Base-by-base conservation (phyloP, 805 yeast species). In the Jamesozyma rosinii region DNA sequence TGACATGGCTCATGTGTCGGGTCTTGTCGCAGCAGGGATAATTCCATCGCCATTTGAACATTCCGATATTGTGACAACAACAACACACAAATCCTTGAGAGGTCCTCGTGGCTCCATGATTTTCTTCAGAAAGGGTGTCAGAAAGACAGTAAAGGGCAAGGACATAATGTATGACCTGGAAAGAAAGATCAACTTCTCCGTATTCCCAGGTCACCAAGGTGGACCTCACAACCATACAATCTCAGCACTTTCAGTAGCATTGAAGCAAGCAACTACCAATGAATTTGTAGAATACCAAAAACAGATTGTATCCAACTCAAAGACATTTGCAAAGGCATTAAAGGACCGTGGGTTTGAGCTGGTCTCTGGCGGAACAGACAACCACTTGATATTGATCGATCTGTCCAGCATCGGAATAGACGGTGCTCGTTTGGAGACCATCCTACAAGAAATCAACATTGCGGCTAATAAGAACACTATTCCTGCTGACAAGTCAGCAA, bases 71-170 rank as follows among this genome's bases (percentile, higher is more conserved):
- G 97, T 90, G 62, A 90, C 98, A 50, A 90, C 97, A 50, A 90
- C 98, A 43, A 88, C 97, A 33, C 98, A 90, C 73, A 90, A 90
- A 71, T 88, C 97, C 17, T 77, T 90, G 61, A 84, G 98, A 73
- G 98, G 98, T 36, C 98, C 98, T 66, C 81, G 98, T 71, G 98
- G 97, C 65, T 94, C 98, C 39, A 83, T 90, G 88, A 90, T 90
- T 63, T 90, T 90, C 74, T 90, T 78, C 77, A 83, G 97, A 76
- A 86, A 84, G 71, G 97, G 97, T 55, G 77, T 86, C 45, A 80
- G 95, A 70, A 77, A 80, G 53, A 77, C 79, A 52, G 81, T 74
- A 51, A 78, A 79, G 54, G 97, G 96, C 52, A 85, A 84, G 66
- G 89, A 86, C 68, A 71, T 83, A 44, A 69, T 74, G 41, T 89